A percentile compares a stretch with the other conserved stretches of the same genome.
Conservation (phyloP, 176 grass and related monocot species). For the Canna indica region DNA sequence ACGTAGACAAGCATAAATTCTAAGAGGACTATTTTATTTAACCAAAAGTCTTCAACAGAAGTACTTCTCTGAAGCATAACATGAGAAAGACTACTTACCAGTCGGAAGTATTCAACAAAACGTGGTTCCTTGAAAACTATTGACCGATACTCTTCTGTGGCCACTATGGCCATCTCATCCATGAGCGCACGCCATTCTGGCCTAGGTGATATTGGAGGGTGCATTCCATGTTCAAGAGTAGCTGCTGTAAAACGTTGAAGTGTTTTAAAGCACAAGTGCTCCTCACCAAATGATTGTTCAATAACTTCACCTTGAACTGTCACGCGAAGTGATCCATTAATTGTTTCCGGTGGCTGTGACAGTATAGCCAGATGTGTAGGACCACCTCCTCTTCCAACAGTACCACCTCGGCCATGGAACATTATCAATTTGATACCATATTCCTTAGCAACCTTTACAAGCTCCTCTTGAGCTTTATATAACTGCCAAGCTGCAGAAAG, state of each 20-base stretch:
- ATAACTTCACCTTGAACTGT: constrained; percentile 97
- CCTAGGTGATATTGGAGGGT: constrained; percentile 80
- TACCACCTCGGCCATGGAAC: constrained; percentile 97
- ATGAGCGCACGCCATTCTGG: constrained; percentile 82
- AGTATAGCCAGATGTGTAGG: constrained; percentile 93
- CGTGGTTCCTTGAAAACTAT: constrained; percentile 85
- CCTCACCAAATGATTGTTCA: constrained; percentile 92
- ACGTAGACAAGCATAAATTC: not conserved
- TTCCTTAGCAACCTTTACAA: constrained; percentile 85
- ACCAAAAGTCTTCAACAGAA: constrained; percentile 9
- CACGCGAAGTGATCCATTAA: constrained; percentile 83
- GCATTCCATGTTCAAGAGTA: constrained; percentile 96
- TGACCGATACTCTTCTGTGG: constrained; percentile 78
- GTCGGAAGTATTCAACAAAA: constrained; percentile 96
- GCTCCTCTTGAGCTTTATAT: constrained; percentile 96
- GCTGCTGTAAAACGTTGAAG: constrained; percentile 88
- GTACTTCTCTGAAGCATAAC: not conserved
- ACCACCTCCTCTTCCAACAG: constrained; percentile 90
- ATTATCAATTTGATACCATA: constrained; percentile 91
- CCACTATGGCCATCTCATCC: constrained; percentile 84
- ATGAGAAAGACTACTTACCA: constrained; percentile 41
- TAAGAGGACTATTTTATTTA: constrained; percentile 7
- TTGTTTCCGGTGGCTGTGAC: constrained; percentile 85
- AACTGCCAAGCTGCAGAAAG: constrained; percentile 95
- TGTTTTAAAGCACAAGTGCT: constrained; percentile 91